Evolutionary conservation across 148 eudicot genomes (phyloP), one percentile per base, ranked within the genome.

Genomic region (Rhododendron henanense): DNA sequence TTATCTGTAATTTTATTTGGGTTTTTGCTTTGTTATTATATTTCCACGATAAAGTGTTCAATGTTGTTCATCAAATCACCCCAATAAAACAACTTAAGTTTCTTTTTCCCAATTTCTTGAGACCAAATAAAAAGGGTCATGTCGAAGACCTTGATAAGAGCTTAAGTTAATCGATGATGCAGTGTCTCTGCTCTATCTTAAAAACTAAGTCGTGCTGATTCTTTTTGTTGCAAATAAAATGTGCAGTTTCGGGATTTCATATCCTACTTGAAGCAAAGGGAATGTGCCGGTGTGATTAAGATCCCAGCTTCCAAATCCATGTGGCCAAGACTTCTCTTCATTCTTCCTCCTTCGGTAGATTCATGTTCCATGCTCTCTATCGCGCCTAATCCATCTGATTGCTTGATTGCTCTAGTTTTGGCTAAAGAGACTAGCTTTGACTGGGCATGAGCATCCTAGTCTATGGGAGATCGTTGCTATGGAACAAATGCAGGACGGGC

Each of bases 231-330:
- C 31, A 69, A 84, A 79, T 83, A 55, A 50, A 50, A 82, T 77
- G 50, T 89, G 78, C 91, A 97, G 99, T 94, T 97, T 90, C 99
- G 94, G 87, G 98, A 95, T 87, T 97, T 95, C 77, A 89, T 93
- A 76, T 85, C 92, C n/a, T 97, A 97, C 90, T 88, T 97, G 88
- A 95, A 95, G 93, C 99, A 97, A 90, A 93, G 99, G 87, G 98
- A 94, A 82, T 97, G 96, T 90, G 98, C 95, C 9, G 99, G 99
- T 48, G 99, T 95, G 39, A 95, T 97, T 41, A 97, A 97, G 91
- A 90, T 97, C 83, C 95, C 98, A 18, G 94, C 96, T 45, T 65
- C 87, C 23, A 93, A 90, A 76, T 79, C 95, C 82, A 84, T 93
- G 53, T 95, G 99, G 99, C 90, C 96, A 19, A 93, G 98, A 74